Evolutionary conservation across 1,284 basidiomycete species (phyloP).

Genomic region (Cryptococcus neoformans): DNA sequence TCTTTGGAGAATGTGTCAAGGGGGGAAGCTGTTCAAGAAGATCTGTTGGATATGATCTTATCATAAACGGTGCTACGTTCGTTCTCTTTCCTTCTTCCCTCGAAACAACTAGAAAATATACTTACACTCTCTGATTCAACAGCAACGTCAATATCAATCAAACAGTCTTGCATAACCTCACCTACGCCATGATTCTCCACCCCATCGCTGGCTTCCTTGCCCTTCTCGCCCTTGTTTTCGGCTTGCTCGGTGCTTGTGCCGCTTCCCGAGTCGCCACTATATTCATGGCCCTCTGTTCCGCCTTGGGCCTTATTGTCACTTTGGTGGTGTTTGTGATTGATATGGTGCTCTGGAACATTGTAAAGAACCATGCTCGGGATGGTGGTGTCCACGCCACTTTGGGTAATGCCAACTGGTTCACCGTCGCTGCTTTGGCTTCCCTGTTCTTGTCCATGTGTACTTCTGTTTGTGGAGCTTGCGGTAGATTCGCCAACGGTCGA

Average conservation of each 20-base stretch:
- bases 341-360: slow-evolving; percentile 73
- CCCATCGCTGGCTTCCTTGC: slow-evolving; percentile 71
- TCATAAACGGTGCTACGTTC: slow-evolving; percentile 19
- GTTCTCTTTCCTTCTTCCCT: slow-evolving; percentile 2
- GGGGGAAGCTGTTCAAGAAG: slow-evolving; percentile 51
- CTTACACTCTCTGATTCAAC: neutral
- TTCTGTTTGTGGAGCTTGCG: slow-evolving; percentile 64
- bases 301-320: slow-evolving; percentile 62
- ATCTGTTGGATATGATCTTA: slow-evolving; percentile 38
- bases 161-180: slow-evolving; percentile 62
- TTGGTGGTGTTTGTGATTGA: slow-evolving; percentile 70
- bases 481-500: slow-evolving; percentile 54
- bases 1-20: slow-evolving; percentile 65
- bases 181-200: slow-evolving; percentile 67
- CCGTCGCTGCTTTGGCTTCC: slow-evolving; percentile 65
- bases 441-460: slow-evolving; percentile 65
- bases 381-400: slow-evolving; percentile 49
- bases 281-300: slow-evolving; percentile 65
- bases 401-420: slow-evolving; percentile 57
- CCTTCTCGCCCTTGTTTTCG: slow-evolving; percentile 68
- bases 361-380: slow-evolving; percentile 58
- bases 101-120: neutral
- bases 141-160: slow-evolving; percentile 50
- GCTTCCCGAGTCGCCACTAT: slow-evolving; percentile 68
- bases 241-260: slow-evolving; percentile 59